Percentiles rank a stretch among this genome's conserved stretches.
Evolutionary conservation across 2,329 filamentous ascomycete genomes (phyloP).

Genomic region (Lecanicillium sp.): DNA sequence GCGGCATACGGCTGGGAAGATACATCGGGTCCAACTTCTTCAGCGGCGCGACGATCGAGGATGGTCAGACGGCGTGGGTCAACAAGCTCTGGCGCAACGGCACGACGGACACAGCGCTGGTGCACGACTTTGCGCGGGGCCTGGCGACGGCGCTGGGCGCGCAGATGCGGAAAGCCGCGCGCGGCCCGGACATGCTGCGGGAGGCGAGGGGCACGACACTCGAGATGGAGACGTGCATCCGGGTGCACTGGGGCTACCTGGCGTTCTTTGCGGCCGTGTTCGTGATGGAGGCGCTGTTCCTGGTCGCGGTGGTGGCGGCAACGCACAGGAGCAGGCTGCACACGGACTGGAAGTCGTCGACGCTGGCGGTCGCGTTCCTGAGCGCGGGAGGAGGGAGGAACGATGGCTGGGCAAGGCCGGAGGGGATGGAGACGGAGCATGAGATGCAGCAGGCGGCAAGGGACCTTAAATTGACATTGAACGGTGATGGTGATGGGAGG

Average conservation of each 20-base stretch:
- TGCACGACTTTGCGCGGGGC: not conserved
- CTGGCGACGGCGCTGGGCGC: not conserved
- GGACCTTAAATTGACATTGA: too few species aligned
- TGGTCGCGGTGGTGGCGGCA: not conserved
- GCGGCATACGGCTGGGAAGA: not conserved
- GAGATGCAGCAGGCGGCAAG: too few species aligned
- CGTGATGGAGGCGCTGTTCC: not conserved
- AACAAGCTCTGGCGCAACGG: conserved; percentile 1
- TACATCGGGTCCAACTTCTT: not conserved
- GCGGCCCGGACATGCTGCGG: conserved; percentile 1
- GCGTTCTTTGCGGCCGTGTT: not conserved
- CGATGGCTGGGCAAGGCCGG: too few species aligned
- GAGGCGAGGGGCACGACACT: not conserved
- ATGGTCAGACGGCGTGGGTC: not conserved
- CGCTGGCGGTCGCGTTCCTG: conserved; percentile 4
- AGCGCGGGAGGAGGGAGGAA: too few species aligned
- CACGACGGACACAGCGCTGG: not conserved
- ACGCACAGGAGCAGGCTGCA: not conserved
- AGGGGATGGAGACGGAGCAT: too few species aligned
- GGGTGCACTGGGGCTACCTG: conserved; percentile 5
- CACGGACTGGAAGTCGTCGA: conserved; percentile 7
- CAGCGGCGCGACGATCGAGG: not conserved
- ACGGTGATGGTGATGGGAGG: too few species aligned
- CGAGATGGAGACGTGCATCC: not conserved
- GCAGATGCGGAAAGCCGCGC: not conserved